These are phyloP conservation scores for Thamnidium elegans DNA, from an alignment of 192 early-diverging fungal species.

Conservation along the genomic window DNA sequence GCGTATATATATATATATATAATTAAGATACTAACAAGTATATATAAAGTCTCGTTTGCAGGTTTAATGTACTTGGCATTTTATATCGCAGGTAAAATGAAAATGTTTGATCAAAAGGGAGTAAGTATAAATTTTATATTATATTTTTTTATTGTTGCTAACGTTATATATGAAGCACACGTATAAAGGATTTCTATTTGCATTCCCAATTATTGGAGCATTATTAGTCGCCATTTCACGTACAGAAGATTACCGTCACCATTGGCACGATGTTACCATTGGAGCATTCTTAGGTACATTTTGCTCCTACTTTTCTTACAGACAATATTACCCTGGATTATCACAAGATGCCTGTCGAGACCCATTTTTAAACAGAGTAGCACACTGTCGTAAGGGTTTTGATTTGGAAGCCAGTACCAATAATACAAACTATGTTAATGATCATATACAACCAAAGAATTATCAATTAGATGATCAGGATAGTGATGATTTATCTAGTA, in stretches of 20 bases:
- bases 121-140: background rate
- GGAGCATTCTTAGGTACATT: constrained; percentile 58
- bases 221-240: constrained; percentile 56
- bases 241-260: constrained; percentile 63
- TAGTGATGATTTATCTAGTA: no score
- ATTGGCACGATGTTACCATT: constrained; percentile 62
- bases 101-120: constrained; percentile 63
- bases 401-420: no score
- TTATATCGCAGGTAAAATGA: constrained; percentile 71
- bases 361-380: constrained; percentile 8
- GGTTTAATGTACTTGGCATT: constrained; percentile 67
- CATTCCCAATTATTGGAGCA: constrained; percentile 39
- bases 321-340: constrained; percentile 60
- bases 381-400: background rate
- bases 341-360: constrained; percentile 10
- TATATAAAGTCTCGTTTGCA: constrained; percentile 58
- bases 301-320: constrained; percentile 58
- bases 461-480: no score
- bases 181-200: constrained; percentile 64
- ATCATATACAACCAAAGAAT: no score
- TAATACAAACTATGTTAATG: no score
- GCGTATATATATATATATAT: background rate
- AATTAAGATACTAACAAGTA: background rate
- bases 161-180: constrained; percentile 36
- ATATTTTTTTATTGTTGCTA: background rate